Percentiles rank a stretch among this genome's conserved stretches.
These are phyloP conservation scores for Penicillium arizonense DNA, from an alignment of 495 filamentous ascomycete genomes.

Conservation along the genomic window DNA sequence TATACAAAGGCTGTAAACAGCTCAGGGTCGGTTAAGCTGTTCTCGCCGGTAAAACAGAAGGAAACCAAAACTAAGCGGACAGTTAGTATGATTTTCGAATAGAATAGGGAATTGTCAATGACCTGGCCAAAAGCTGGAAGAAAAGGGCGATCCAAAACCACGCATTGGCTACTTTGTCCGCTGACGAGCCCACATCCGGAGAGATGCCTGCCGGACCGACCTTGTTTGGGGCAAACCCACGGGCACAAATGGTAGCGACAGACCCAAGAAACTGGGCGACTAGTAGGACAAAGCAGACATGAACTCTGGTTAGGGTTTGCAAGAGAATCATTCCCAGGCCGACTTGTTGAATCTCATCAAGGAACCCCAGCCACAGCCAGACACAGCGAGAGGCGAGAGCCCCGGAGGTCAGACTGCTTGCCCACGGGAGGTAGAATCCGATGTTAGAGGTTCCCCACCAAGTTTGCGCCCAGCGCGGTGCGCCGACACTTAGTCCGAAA, in stretches of 20 bases:
- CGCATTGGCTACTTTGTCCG: slow-evolving; percentile 41
- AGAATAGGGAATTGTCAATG: background rate
- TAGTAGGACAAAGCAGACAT: slow-evolving; percentile 55
- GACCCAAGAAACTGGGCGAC: slow-evolving; percentile 56
- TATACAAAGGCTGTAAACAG: too few relatives aligned
- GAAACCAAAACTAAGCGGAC: slow-evolving; percentile 14
- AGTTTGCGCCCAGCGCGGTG: slow-evolving; percentile 65
- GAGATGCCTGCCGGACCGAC: slow-evolving; percentile 60
- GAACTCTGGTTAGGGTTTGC: slow-evolving; percentile 60
- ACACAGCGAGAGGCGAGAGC: slow-evolving; percentile 53
- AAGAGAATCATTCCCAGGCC: slow-evolving; percentile 65
- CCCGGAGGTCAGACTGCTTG: slow-evolving; percentile 42
- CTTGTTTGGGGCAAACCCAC: slow-evolving; percentile 57
- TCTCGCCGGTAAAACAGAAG: slow-evolving; percentile 20
- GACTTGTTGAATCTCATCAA: slow-evolving; percentile 61
- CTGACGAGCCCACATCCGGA: slow-evolving; percentile 50
- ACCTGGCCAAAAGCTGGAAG: slow-evolving; percentile 41
- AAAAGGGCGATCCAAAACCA: slow-evolving; percentile 58
- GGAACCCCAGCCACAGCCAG: slow-evolving; percentile 65
- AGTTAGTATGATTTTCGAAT: slow-evolving; percentile 4
- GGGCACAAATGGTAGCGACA: slow-evolving; percentile 55
- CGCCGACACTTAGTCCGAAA: slow-evolving; percentile 62
- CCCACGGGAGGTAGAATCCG: slow-evolving; percentile 61
- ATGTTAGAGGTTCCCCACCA: slow-evolving; percentile 60
- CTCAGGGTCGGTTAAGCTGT: slow-evolving; percentile 17